Base-by-base conservation (phyloP, 1,139 yeast genomes). In the Candida glucosophila region DNA sequence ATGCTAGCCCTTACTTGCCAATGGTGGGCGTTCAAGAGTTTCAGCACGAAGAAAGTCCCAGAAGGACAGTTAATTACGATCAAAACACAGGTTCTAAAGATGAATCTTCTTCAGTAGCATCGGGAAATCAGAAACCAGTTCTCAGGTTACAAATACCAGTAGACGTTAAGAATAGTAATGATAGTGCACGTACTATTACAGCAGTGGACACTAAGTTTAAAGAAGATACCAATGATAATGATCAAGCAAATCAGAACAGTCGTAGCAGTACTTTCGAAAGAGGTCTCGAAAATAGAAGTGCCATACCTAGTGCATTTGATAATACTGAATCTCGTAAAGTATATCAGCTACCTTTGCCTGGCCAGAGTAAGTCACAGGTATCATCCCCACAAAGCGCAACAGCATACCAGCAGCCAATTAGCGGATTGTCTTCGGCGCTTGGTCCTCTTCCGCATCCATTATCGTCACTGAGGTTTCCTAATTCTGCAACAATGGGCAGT, bases 121-220 rank as follows among this genome's bases (percentile, higher is more conserved):
- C 32, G 5, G 29, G 22, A 9, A 36, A 30, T 33, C 57, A 55
- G 17, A 45, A 75, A 26, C 76, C 76, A 2, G 53, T 67, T 4
- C 45, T 69, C 19, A 41, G 75, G 27, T 74, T 69, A 8, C 73
- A 67, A 43, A 68, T 68, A 19, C 75, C 75, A 1, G 47, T 52
- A 1, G 69, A 61, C 37, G 42, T 61, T 5, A 58, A 57, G 31
- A 36, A 45, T 5, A 35, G 25, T 19, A 33, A 33, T 16, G 62
- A 52, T 25, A 46, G 57, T 29, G 63, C 56, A 7, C 39, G 50
- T 22, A 62, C 70, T 3, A 39, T 63, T 16, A 59, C 67, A 3
- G 69, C 69, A 2, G 28, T 54, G n/a, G 68, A 61, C 4, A 32
- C 39, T 19, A 32, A 35, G 18, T 25, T 29, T 5, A 20, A 29